Conservation (phyloP, 169 alveolate species). For the Cryptosporidium sp. region DNA sequence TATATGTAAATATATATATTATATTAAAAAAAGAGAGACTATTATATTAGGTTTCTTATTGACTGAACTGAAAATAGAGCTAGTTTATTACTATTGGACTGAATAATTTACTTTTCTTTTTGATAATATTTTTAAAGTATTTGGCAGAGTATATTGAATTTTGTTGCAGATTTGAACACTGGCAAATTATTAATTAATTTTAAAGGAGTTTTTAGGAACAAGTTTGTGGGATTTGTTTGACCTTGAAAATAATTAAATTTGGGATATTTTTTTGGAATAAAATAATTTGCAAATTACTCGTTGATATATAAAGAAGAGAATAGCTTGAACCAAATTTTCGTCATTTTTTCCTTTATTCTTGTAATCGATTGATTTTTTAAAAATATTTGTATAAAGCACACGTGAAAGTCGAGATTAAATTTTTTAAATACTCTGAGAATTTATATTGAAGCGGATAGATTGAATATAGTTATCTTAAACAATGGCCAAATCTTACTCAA, state of each 20-base stretch:
- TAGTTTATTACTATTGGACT: background rate
- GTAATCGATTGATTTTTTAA: background rate
- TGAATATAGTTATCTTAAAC: background rate
- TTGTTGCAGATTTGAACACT: background rate
- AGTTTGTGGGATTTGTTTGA: background rate
- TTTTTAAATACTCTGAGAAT: no score
- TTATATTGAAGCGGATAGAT: no score
- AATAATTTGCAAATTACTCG: no score
- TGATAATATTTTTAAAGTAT: background rate
- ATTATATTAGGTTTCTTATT: background rate
- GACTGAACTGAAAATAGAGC: background rate
- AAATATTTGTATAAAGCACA: no score
- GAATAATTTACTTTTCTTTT: background rate
- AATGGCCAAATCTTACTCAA: conserved; percentile 42
- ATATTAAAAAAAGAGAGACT: background rate
- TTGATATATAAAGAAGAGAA: no score
- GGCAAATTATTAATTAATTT: background rate
- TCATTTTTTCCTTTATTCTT: background rate
- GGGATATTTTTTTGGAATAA: background rate
- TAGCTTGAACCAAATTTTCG: background rate
- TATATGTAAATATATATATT: background rate
- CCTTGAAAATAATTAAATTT: no score
- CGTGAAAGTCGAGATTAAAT: no score
- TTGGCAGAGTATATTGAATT: no score
- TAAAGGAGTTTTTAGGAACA: background rate